A percentile compares a stretch with the other conserved stretches of the same genome.
Evolutionary conservation across 2,329 filamentous ascomycete species (phyloP).

Genomic region (Boeremia lycopersici): DNA sequence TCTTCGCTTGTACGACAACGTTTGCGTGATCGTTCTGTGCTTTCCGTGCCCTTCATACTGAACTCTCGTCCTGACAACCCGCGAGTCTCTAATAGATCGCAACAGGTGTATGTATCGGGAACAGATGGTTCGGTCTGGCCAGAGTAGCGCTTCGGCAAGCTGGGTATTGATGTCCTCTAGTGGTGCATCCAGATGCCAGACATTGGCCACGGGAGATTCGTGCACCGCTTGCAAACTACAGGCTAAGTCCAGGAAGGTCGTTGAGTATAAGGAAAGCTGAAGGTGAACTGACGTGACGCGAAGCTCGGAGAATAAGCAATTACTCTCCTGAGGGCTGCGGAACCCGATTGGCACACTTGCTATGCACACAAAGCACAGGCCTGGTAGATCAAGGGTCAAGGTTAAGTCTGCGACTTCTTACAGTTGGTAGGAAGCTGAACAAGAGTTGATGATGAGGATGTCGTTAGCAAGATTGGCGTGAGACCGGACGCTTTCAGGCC

Average conservation of each 20-base stretch:
- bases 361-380: constrained; percentile 5
- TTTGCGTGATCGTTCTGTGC: constrained; percentile 29
- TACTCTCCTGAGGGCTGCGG: not conserved
- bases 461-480: not conserved
- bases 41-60: constrained; percentile 32
- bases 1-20: constrained; percentile 36
- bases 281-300: constrained; percentile 9
- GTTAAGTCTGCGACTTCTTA: not conserved
- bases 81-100: no score
- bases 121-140: not conserved
- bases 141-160: not conserved
- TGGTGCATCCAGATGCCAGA: not conserved
- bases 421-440: not conserved
- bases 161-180: not conserved
- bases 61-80: not conserved
- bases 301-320: constrained; percentile 13
- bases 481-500: constrained; percentile 2
- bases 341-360: not conserved
- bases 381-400: not conserved
- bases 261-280: not conserved
- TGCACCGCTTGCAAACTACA: not conserved
- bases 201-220: no score
- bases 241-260: not conserved
- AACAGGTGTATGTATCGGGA: not conserved
- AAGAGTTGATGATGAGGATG: not conserved